Conservation (phyloP, 352 stramenopile species). For the Phytophthora niederhauseri region DNA sequence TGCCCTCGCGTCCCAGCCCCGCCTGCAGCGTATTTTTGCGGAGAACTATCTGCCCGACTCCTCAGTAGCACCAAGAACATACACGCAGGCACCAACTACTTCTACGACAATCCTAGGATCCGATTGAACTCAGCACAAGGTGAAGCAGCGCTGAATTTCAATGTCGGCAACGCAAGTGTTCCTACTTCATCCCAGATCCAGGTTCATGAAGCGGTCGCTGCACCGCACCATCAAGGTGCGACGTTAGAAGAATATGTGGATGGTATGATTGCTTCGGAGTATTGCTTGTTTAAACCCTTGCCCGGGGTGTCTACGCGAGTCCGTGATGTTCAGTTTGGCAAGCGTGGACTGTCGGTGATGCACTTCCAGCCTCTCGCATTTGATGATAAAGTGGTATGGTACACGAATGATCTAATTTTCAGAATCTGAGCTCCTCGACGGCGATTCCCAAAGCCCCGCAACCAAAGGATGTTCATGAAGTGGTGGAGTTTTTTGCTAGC, state of each 20-base stretch:
- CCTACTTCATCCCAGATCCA: neutral
- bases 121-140: neutral
- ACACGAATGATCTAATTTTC: neutral
- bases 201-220: neutral
- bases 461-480: neutral
- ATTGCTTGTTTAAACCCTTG: slow-evolving; percentile 2
- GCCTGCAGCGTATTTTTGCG: slow-evolving; percentile 1
- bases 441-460: neutral
- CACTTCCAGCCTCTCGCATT: slow-evolving; percentile 2
- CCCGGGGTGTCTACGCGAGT: slow-evolving; percentile 1
- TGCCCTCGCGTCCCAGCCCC: neutral
- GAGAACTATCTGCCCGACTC: neutral
- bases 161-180: neutral
- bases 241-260: slow-evolving; percentile 2
- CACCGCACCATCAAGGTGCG: slow-evolving; percentile 7
- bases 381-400: neutral
- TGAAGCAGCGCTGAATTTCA: neutral
- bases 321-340: slow-evolving; percentile 1
- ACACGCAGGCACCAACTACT: neutral
- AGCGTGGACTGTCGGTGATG: slow-evolving; percentile 9
- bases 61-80: neutral
- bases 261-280: slow-evolving; percentile 4
- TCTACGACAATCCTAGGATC: neutral
- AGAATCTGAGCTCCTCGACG: neutral
- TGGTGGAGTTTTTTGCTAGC: neutral